Conservation (phyloP, 1,284 basidiomycete species). For the Quambalaria eucalypti region DNA sequence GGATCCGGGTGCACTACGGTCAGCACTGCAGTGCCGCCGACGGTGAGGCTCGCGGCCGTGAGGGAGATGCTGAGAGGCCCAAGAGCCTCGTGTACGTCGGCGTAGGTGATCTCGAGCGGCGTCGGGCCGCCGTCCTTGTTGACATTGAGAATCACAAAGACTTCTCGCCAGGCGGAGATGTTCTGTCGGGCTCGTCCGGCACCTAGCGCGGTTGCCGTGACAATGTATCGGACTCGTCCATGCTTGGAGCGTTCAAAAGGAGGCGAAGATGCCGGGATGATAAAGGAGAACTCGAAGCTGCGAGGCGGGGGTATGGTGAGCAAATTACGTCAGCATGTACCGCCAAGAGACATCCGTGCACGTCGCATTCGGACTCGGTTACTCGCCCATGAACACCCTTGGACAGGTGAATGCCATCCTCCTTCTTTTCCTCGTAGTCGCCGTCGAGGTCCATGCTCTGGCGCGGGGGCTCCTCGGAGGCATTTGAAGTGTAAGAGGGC, state of each 20-base stretch:
- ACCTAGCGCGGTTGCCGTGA: slow-evolving; percentile 39
- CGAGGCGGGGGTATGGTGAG: background rate
- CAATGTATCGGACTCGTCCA: slow-evolving; percentile 36
- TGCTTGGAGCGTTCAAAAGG: slow-evolving; percentile 42
- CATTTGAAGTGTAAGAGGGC: slow-evolving; percentile 5
- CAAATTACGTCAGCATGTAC: background rate
- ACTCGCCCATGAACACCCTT: slow-evolving; percentile 34
- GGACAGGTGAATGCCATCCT: slow-evolving; percentile 24
- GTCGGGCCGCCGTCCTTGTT: slow-evolving; percentile 35
- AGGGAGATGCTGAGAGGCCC: slow-evolving; percentile 35
- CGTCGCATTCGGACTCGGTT: too few relatives aligned
- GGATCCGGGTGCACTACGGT: slow-evolving; percentile 38
- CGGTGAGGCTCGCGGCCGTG: slow-evolving; percentile 38
- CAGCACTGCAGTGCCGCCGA: slow-evolving; percentile 37
- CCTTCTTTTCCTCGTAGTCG: background rate
- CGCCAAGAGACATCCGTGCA: too few relatives aligned
- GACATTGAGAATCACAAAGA: slow-evolving; percentile 41
- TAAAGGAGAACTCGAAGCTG: slow-evolving; percentile 42
- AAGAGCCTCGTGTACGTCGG: slow-evolving; percentile 42
- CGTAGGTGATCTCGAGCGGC: slow-evolving; percentile 40
- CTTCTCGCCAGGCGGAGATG: slow-evolving; percentile 34
- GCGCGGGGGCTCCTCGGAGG: background rate
- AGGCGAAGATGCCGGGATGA: slow-evolving; percentile 38
- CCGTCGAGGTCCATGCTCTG: background rate
- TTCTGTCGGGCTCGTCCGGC: slow-evolving; percentile 32